These are phyloP conservation scores for Rubus parviflorus DNA, from an alignment of 306 rosid genomes.

Conservation along the genomic window DNA sequence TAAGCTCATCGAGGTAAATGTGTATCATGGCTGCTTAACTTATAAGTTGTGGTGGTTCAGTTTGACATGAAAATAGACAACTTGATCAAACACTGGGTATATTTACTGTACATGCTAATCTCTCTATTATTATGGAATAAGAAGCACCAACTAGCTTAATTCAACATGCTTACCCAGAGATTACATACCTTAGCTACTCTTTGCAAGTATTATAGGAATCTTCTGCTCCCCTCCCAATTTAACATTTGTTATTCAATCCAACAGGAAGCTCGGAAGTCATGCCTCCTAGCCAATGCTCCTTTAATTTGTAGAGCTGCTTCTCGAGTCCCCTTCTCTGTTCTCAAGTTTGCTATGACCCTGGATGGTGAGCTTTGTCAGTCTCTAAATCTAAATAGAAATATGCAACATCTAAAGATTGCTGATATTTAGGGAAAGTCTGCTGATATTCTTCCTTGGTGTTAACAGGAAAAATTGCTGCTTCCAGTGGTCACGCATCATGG, in stretches of 20 bases:
- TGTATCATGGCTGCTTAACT: too few species aligned
- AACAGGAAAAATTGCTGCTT: slow-evolving; percentile 89
- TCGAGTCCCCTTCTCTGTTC: slow-evolving; percentile 80
- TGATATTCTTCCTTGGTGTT: not conserved
- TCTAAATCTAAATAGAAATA: not conserved
- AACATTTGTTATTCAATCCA: slow-evolving; percentile 4
- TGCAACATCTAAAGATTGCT: too few species aligned
- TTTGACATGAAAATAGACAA: too few species aligned
- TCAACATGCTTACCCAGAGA: too few species aligned
- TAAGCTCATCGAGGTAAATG: slow-evolving; percentile 60
- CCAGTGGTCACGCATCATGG: slow-evolving; percentile 85
- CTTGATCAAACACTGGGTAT: too few species aligned
- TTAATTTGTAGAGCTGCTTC: slow-evolving; percentile 84
- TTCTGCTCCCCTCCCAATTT: too few species aligned
- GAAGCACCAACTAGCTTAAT: too few species aligned
- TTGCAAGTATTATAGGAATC: too few species aligned
- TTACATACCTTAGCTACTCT: not conserved
- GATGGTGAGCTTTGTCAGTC: slow-evolving; percentile 63
- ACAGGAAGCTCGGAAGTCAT: slow-evolving; percentile 79
- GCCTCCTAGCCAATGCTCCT: slow-evolving; percentile 85
- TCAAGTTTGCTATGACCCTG: slow-evolving; percentile 95
- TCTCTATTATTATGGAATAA: too few species aligned
- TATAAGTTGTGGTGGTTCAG: too few species aligned
- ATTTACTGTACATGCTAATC: too few species aligned
- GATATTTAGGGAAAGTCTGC: too few species aligned